phyloP scores from a whole-genome alignment of 2,329 filamentous ascomycete species.

The Diaporthe vaccinii region DNA sequence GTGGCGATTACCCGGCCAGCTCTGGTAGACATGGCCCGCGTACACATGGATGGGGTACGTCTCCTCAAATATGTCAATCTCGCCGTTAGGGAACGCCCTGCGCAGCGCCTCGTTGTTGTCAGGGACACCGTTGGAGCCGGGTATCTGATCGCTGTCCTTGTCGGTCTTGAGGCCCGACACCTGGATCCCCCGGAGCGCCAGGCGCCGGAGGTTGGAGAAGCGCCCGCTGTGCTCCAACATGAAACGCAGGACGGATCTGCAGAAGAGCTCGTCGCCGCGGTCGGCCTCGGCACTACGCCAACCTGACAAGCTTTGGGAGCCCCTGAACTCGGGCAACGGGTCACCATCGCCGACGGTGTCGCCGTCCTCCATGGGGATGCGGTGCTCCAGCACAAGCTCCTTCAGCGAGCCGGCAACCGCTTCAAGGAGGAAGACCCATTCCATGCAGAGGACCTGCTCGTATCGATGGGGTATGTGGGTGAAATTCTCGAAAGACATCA shows the following conservation, averaged over 20 bases:
- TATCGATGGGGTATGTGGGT: not conserved
- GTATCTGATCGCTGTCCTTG: not conserved
- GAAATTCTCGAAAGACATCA: not conserved
- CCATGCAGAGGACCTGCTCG: constrained; percentile 4
- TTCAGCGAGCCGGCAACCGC: not conserved
- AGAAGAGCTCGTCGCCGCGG: not conserved
- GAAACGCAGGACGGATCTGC: constrained; percentile 6
- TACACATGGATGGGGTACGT: constrained; percentile 7
- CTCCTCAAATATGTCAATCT: not conserved
- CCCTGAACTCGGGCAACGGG: not conserved
- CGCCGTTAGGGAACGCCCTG: not conserved
- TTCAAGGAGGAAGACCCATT: not conserved
- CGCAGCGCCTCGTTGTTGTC: constrained; percentile 12
- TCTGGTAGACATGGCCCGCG: not conserved
- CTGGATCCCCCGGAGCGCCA: not conserved
- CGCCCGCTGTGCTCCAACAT: not conserved
- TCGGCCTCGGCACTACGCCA: not conserved
- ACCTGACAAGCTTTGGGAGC: not conserved
- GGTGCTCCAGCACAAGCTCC: constrained; percentile 13
- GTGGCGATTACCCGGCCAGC: not conserved
- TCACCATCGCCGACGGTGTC: constrained; percentile 1
- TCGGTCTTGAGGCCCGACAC: not conserved
- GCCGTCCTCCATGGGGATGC: not conserved
- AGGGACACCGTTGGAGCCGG: not conserved
- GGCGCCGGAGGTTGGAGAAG: not conserved